These are phyloP conservation scores for Gautieria morchelliformis DNA, from an alignment of 768 basidiomycete genomes.

Conservation along the genomic window DNA sequence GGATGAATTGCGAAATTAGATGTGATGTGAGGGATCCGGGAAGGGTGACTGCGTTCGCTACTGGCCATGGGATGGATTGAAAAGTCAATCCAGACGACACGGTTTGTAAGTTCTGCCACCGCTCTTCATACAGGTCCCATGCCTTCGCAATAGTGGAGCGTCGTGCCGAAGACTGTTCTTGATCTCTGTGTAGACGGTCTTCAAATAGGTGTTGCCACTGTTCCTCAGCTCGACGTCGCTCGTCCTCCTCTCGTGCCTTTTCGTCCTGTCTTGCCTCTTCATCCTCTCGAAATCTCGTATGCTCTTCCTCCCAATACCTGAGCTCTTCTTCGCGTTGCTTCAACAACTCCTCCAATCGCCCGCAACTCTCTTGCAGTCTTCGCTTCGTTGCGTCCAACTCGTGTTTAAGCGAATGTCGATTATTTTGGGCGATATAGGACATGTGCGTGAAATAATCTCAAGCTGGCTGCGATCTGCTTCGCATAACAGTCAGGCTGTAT, in stretches of 20 bases:
- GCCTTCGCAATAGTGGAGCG: conserved; percentile 37
- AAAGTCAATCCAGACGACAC: conserved; percentile 34
- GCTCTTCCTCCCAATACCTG: conserved; percentile 39
- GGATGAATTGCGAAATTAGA: conserved; percentile 49
- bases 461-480: no score
- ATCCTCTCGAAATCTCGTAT: conserved; percentile 21
- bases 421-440: background rate
- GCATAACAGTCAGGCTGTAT: no score
- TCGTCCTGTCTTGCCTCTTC: conserved; percentile 39
- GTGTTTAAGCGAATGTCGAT: background rate
- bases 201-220: conserved; percentile 22
- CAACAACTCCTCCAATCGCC: conserved; percentile 36
- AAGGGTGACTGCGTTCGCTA: conserved; percentile 30
- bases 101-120: conserved; percentile 43
- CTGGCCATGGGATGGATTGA: conserved; percentile 64
- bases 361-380: conserved; percentile 10
- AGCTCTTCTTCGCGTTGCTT: conserved; percentile 44
- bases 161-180: conserved; percentile 3
- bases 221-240: conserved; percentile 22
- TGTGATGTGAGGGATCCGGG: conserved; percentile 43
- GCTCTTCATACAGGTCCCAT: conserved; percentile 55
- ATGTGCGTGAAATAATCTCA: background rate
- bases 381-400: background rate
- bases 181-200: background rate
- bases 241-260: no score